Conservation (phyloP, 169 alveolate genomes). For the Plasmodium malariae region DNA sequence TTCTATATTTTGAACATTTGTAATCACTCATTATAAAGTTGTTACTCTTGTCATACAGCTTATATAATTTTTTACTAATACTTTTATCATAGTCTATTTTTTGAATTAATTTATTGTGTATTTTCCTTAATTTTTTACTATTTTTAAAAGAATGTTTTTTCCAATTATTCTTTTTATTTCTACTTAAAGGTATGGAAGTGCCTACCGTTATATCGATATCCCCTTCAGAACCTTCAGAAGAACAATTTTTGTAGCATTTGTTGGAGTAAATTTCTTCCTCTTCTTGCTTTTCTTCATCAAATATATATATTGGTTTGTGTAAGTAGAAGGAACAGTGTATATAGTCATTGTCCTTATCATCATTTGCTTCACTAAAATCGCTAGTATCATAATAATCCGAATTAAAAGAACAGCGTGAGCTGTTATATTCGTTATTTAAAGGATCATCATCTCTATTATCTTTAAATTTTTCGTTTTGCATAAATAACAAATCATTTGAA, state of each 20-base stretch:
- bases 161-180: neutral
- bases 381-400: constrained; percentile 34
- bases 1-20: constrained; percentile 52
- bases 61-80: constrained; percentile 13
- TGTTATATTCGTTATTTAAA: neutral
- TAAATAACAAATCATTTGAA: neutral
- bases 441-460: neutral
- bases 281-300: constrained; percentile 32
- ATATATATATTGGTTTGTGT: constrained; percentile 52
- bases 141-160: neutral
- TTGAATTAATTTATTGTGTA: constrained; percentile 43
- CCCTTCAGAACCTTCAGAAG: neutral
- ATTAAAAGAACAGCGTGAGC: neutral
- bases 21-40: constrained; percentile 56
- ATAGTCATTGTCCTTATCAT: constrained; percentile 1
- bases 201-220: neutral
- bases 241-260: neutral
- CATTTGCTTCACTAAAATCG: neutral
- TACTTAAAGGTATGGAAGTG: neutral
- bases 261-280: neutral
- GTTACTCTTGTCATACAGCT: constrained; percentile 43
- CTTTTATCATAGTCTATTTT: constrained; percentile 42
- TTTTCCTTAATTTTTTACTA: neutral
- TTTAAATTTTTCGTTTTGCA: neutral
- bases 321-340: constrained; percentile 32